Evolutionary conservation across 2,329 filamentous ascomycete species (phyloP).

Genomic region (Penicillium hordei): DNA sequence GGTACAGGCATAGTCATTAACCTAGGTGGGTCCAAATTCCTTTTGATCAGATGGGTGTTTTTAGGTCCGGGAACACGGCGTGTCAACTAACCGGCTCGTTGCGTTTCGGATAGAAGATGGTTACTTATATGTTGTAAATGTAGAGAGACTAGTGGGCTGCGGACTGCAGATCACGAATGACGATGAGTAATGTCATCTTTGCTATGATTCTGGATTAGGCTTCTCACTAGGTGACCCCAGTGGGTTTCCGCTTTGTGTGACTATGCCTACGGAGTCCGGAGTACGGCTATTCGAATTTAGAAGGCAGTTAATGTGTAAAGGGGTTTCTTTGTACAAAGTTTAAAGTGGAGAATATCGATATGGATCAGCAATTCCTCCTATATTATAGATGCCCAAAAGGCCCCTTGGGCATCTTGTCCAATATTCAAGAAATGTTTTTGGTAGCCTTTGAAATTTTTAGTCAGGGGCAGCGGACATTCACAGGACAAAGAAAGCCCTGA

Average conservation of each 20-base stretch:
- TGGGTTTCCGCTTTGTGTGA: constrained; percentile 56
- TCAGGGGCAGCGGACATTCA: background rate
- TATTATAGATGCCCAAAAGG: background rate
- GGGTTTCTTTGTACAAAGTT: background rate
- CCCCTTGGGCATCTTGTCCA: background rate
- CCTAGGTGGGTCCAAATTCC: constrained; percentile 23
- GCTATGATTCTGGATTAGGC: constrained; percentile 58
- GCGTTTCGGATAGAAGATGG: constrained; percentile 44
- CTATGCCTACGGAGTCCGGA: constrained; percentile 43
- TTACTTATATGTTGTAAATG: too few relatives aligned
- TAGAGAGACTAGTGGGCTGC: constrained; percentile 37
- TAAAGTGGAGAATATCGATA: background rate
- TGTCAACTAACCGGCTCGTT: constrained; percentile 45
- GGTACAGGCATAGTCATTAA: too few relatives aligned
- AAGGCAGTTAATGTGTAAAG: constrained; percentile 11
- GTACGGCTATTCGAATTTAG: constrained; percentile 15
- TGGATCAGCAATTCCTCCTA: background rate
- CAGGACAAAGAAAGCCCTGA: background rate
- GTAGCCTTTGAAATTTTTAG: background rate
- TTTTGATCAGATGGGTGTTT: constrained; percentile 50
- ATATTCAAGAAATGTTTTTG: background rate
- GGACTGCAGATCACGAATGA: constrained; percentile 45
- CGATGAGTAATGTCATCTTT: constrained; percentile 51
- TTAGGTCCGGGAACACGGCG: constrained; percentile 35
- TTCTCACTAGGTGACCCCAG: constrained; percentile 53